Conservation (phyloP, 768 basidiomycete genomes). For the Udeniomyces megalosporus region DNA sequence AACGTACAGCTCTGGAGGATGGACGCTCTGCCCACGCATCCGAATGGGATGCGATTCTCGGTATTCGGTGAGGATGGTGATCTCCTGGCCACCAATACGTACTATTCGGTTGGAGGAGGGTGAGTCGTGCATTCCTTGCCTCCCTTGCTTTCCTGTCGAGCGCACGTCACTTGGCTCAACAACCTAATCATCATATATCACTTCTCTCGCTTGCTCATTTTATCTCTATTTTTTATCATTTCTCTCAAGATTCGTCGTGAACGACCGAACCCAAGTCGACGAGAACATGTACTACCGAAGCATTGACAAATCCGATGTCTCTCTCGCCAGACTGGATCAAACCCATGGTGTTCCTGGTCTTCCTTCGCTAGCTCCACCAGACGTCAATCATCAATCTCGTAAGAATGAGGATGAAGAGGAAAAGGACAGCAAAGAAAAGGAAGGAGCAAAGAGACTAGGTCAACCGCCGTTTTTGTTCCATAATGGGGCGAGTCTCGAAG, state of each 20-base stretch:
- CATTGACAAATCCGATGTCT: conserved; percentile 64
- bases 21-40: conserved; percentile 24
- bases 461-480: conserved; percentile 72
- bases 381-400: not conserved
- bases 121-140: not conserved
- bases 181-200: too few species aligned
- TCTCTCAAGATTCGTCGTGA: conserved; percentile 53
- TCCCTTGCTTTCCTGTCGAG: too few species aligned
- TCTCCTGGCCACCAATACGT: conserved; percentile 83
- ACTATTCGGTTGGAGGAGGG: conserved; percentile 37
- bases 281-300: conserved; percentile 92
- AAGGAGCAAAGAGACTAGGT: conserved; percentile 35
- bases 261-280: conserved; percentile 85
- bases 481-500: conserved; percentile 56
- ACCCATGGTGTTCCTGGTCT: conserved; percentile 26
- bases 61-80: conserved; percentile 55
- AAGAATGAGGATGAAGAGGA: too few species aligned
- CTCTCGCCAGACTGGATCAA: conserved; percentile 45
- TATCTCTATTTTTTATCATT: not conserved
- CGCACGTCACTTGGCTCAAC: too few species aligned
- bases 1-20: conserved; percentile 21
- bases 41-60: conserved; percentile 82
- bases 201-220: not conserved
- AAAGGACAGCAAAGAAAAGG: not conserved
- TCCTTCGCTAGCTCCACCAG: too few species aligned